These are phyloP conservation scores for Cladosporium sp. DNA, from an alignment of 2,329 filamentous ascomycete species.

Conservation along the genomic window DNA sequence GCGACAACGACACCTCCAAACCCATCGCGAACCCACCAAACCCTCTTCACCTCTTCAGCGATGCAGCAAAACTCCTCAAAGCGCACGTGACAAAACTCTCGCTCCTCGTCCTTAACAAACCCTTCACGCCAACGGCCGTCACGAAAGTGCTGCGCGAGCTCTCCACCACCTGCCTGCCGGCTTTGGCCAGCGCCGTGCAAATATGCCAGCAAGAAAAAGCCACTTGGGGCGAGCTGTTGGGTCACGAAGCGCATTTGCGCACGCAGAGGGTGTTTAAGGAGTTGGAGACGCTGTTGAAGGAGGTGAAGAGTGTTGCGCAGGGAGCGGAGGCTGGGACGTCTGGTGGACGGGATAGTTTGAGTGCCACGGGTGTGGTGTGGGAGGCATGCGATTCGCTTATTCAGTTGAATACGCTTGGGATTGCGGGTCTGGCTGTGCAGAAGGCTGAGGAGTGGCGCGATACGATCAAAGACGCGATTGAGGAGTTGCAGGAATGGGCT, in stretches of 20 bases:
- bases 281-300: slow-evolving; percentile 54
- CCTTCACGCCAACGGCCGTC: slow-evolving; percentile 77
- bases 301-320: slow-evolving; percentile 55
- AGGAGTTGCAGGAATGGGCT: slow-evolving; percentile 84
- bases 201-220: slow-evolving; percentile 51
- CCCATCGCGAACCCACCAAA: slow-evolving; percentile 37
- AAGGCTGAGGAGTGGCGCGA: slow-evolving; percentile 71
- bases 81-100: slow-evolving; percentile 85
- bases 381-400: slow-evolving; percentile 71
- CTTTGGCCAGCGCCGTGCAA: slow-evolving; percentile 65
- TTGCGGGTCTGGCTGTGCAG: slow-evolving; percentile 64
- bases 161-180: slow-evolving; percentile 67
- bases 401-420: slow-evolving; percentile 59
- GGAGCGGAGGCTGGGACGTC: slow-evolving; percentile 43
- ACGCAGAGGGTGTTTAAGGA: slow-evolving; percentile 59
- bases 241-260: slow-evolving; percentile 58
- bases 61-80: slow-evolving; percentile 67
- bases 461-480: slow-evolving; percentile 73
- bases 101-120: slow-evolving; percentile 77
- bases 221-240: slow-evolving; percentile 59
- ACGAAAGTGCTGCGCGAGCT: slow-evolving; percentile 66
- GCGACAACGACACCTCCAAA: slow-evolving; percentile 18
- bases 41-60: slow-evolving; percentile 63
- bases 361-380: slow-evolving; percentile 75
- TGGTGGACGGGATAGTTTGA: slow-evolving; percentile 44